A percentile compares a stretch with the other conserved stretches of the same genome.
Conservation (phyloP, 495 filamentous ascomycete species). For the Xylaria palmicola region DNA sequence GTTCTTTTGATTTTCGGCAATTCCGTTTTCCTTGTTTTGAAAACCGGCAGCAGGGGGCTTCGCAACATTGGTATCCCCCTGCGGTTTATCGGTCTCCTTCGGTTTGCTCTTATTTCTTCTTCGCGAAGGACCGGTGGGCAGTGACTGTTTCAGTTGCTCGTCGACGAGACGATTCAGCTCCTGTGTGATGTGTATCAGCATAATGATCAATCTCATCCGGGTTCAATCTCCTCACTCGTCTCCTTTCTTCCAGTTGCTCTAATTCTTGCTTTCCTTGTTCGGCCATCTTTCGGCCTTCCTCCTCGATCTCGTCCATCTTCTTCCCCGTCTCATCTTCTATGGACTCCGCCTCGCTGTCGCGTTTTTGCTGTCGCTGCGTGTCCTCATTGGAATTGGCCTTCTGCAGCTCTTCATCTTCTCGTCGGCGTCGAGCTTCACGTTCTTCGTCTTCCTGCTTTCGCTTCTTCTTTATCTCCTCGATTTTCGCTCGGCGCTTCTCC, state of each 20-base stretch:
- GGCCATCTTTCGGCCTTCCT: constrained; percentile 22
- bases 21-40: too few relatives aligned
- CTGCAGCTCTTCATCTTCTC: constrained; percentile 33
- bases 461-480: constrained; percentile 27
- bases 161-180: constrained; percentile 39
- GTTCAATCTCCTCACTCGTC: constrained; percentile 23
- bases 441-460: constrained; percentile 38
- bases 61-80: too few relatives aligned
- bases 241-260: constrained; percentile 30
- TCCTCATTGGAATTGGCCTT: constrained; percentile 23
- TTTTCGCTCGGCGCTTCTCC: constrained; percentile 20
- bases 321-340: constrained; percentile 33
- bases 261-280: constrained; percentile 29
- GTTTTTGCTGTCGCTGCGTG: constrained; percentile 17
- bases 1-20: too few relatives aligned
- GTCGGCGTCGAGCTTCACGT: constrained; percentile 22
- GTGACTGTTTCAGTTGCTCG: constrained; percentile 29
- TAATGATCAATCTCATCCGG: background rate
- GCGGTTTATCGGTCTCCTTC: background rate
- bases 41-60: too few relatives aligned
- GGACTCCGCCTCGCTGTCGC: constrained; percentile 19
- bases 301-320: constrained; percentile 31
- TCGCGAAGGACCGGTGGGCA: constrained; percentile 18
- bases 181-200: constrained; percentile 18
- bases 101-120: background rate